Evolutionary conservation across 371 early-diverging fungal species (phyloP), one percentile per base, ranked within the genome.

Genomic region (Mortierella sp.): DNA sequence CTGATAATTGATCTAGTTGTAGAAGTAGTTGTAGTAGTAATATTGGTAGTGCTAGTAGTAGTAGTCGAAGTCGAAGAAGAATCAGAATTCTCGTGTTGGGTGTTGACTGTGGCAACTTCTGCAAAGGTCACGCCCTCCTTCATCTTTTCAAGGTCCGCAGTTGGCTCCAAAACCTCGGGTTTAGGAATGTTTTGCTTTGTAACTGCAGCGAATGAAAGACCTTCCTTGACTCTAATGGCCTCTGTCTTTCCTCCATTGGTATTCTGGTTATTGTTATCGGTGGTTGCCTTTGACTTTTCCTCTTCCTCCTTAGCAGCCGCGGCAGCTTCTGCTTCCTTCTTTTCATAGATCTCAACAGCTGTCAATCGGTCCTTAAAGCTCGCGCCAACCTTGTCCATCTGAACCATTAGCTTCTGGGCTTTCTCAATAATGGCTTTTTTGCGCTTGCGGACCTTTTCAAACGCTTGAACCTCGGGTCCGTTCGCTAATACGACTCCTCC

Each of bases 361-460:
- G 53, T 24, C n/a, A 80, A 11, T 0, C 80, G 70, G 24, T 71
- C 75, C 65, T 70, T 70, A 52, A 74, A 74, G 32, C 33, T 50
- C 11, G 58, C 61, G 3, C 28, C 69, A 28, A 80, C 55, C 68
- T 67, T 67, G 65, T 80, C 80, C 69, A 80, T 70, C 63, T 74
- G 70, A 0, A 28, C 36, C 75, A 74, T 80, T 43, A 70, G 41
- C 61, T 63, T 47, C 24, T 80, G 75, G 38, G 73, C 73, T 62
- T 67, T 70, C 0, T 50, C 74, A 47, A 80, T 80, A 22, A 52
- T 48, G 0, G 47, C 48, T n/a, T 71, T 62, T 62, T 80, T 80
- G 58, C 80, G 70, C 59, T 70, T 74, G 2, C 75, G 68, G n/a
- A 74, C 64, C 62, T 80, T 80, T 48, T 80, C 80, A 71, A 74